A percentile compares a stretch with the other conserved stretches of the same genome.
Conservation (phyloP, 805 yeast species). For the Ogataea philodendri region DNA sequence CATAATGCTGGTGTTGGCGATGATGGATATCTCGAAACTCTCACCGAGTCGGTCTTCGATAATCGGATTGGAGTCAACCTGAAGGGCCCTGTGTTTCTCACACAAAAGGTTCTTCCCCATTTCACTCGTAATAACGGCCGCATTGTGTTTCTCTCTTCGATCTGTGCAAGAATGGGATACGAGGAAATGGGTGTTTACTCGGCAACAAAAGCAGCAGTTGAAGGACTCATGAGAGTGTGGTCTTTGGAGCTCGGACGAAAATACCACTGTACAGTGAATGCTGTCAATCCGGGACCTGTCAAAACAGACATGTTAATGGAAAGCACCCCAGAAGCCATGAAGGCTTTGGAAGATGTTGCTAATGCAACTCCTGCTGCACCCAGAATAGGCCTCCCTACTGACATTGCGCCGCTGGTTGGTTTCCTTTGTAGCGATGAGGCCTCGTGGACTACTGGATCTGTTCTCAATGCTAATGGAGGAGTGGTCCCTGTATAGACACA, state of each 20-base stretch:
- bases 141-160: conserved; percentile 46
- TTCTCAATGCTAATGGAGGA: conserved; percentile 21
- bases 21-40: conserved; percentile 32
- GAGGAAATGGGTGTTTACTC: conserved; percentile 45
- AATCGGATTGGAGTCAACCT: conserved; percentile 45
- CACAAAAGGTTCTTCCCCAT: conserved; percentile 43
- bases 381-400: conserved; percentile 18
- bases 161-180: conserved; percentile 48
- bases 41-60: conserved; percentile 25
- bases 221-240: conserved; percentile 42
- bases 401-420: conserved; percentile 19
- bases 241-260: conserved; percentile 42
- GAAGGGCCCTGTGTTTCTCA: conserved; percentile 45
- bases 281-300: conserved; percentile 47
- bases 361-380: conserved; percentile 19
- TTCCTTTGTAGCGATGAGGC: conserved; percentile 18
- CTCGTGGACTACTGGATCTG: conserved; percentile 19
- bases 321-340: conserved; percentile 16
- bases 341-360: conserved; percentile 10
- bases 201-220: conserved; percentile 44
- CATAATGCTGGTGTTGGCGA: conserved; percentile 40
- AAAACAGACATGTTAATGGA: conserved; percentile 37
- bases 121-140: conserved; percentile 42
- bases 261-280: conserved; percentile 44
- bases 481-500: conserved; percentile 4